Percentiles rank a stretch among this genome's conserved stretches.
These are phyloP conservation scores for Hypomyces rosellus DNA, from an alignment of 2,329 filamentous ascomycete genomes.

Conservation along the genomic window DNA sequence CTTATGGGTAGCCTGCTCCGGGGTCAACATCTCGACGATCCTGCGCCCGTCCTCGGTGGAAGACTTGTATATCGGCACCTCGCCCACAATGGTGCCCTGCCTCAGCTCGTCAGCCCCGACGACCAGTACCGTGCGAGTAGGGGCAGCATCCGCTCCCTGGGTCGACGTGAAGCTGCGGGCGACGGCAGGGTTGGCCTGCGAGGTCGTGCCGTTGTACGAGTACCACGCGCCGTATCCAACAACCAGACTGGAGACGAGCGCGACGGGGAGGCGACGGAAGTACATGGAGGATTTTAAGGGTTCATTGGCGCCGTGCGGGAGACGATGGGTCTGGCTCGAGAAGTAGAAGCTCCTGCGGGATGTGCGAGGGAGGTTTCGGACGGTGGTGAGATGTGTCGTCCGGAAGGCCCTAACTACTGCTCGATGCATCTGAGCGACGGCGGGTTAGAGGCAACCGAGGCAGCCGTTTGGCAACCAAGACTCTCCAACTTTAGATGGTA, in stretches of 20 bases:
- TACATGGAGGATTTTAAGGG: constrained; percentile 68
- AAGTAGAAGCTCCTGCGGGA: constrained; percentile 35
- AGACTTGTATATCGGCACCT: constrained; percentile 81
- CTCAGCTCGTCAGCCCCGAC: constrained; percentile 88
- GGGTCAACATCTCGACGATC: constrained; percentile 92
- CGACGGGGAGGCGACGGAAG: constrained; percentile 60
- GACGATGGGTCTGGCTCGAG: constrained; percentile 17
- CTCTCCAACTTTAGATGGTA: background rate
- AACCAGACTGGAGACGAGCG: constrained; percentile 58
- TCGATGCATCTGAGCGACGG: constrained; percentile 60
- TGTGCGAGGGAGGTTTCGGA: constrained; percentile 46
- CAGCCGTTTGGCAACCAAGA: constrained; percentile 4
- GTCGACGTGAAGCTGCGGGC: constrained; percentile 39
- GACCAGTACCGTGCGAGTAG: constrained; percentile 66
- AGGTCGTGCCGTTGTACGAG: constrained; percentile 48
- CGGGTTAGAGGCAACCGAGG: background rate
- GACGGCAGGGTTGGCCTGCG: constrained; percentile 23
- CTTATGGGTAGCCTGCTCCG: constrained; percentile 88
- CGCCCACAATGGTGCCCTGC: constrained; percentile 77
- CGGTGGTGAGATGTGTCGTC: constrained; percentile 58
- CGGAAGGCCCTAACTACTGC: constrained; percentile 62
- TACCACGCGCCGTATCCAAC: constrained; percentile 76
- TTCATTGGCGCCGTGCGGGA: constrained; percentile 37
- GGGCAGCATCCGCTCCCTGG: constrained; percentile 32
- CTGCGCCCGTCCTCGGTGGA: constrained; percentile 78